Base-by-base conservation (phyloP, 331 rosid species). In the Stylosanthes scabra region DNA sequence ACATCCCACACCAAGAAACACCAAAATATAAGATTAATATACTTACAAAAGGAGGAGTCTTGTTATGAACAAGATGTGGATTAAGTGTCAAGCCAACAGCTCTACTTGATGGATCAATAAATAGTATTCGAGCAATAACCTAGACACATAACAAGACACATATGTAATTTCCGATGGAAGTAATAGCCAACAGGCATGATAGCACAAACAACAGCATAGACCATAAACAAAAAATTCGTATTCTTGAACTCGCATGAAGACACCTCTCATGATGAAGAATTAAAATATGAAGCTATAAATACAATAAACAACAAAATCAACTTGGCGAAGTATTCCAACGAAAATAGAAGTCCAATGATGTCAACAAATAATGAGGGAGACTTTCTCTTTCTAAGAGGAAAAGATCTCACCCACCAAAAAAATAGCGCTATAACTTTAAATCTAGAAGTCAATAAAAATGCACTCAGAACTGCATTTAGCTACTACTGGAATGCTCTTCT, bases 1-100 rank as follows among this genome's bases (percentile, higher is more conserved):
- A 71, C 31, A 14, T 41, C 27, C n/a, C 31, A 70, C 44, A 59
- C 37, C 52, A 50, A 13, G 42, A 64, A 71, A 66, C 27, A 46
- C 66, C 44, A 47, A 58, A 15, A 62, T 37, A 73, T 63, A 51
- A 46, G 15, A 59, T 66, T 20, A 72, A 25, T 45, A 55, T 34
- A 89, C 97, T 89, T 84, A 91, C 99, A 47, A 77, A 76, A 77
- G 92, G 89, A 75, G 96, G 92, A 55, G 92, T 80, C 83, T 70
- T 92, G 86, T 90, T 86, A 71, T 74, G 89, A 82, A 95, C 83
- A 71, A 95, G 98, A 87, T 90, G 88, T 11, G 92, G 91, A 88
- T 88, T 92, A 80, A 95, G 72, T 10, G 99, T 95, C 97, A 95
- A 87, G 63, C 99, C 99, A 81, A 95, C 86, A 63, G 98, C 96